These are phyloP conservation scores for Colletotrichum phormii DNA, from an alignment of 2,329 filamentous ascomycete species.

Conservation along the genomic window DNA sequence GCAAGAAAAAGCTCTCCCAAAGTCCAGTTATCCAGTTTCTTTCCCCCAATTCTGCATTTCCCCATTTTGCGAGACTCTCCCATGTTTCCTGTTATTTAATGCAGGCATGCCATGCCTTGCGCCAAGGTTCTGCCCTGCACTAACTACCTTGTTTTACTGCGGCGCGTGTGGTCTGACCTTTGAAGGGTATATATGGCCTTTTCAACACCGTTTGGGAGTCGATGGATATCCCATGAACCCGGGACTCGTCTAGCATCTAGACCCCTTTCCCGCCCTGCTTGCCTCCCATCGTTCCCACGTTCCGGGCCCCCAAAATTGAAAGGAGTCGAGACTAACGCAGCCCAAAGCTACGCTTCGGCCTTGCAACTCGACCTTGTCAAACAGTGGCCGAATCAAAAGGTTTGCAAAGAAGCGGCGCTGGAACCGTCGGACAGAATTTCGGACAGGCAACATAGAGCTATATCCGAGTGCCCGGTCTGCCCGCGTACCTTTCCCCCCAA, in stretches of 20 bases:
- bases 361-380: neutral
- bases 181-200: neutral
- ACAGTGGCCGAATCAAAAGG: conserved; percentile 3
- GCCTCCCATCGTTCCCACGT: neutral
- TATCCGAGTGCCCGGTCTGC: conserved; percentile 3
- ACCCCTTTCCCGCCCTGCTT: neutral
- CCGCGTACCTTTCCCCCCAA: neutral
- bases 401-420: neutral
- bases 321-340: neutral
- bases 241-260: neutral
- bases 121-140: conserved; percentile 27
- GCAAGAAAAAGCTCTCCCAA: neutral
- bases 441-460: neutral
- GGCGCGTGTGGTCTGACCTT: neutral
- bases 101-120: conserved; percentile 27
- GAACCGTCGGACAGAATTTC: neutral
- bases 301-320: neutral
- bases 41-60: conserved; percentile 21
- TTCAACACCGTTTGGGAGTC: neutral
- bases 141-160: neutral
- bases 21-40: neutral
- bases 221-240: conserved; percentile 2
- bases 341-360: conserved; percentile 16
- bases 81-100: conserved; percentile 9
- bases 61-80: conserved; percentile 19